These are phyloP conservation scores for Rhytidhysteron rufulum DNA, from an alignment of 2,329 filamentous ascomycete species.

Conservation along the genomic window DNA sequence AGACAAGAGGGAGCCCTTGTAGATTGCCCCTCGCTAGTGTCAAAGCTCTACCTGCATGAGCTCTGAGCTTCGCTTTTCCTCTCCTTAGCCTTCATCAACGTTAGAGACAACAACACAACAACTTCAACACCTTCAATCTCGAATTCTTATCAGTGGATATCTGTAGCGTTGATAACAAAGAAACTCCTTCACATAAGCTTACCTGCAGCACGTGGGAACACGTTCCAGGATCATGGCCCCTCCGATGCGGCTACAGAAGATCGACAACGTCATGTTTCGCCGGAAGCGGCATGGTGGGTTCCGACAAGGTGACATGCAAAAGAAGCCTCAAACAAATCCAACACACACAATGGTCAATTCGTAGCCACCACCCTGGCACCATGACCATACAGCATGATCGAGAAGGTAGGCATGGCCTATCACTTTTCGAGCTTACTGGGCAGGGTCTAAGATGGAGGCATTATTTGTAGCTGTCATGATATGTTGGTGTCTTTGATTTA, in stretches of 20 bases:
- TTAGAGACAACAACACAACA: neutral
- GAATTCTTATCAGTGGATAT: neutral
- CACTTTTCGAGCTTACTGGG: constrained; percentile 12
- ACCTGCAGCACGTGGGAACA: neutral
- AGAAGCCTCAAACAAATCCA: constrained; percentile 27
- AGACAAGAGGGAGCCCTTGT: neutral
- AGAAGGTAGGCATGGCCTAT: constrained; percentile 7
- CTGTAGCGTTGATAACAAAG: neutral
- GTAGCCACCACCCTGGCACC: no score
- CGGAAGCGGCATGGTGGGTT: constrained; percentile 30
- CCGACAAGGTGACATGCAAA: constrained; percentile 26
- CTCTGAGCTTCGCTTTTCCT: neutral
- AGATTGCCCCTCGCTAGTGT: neutral
- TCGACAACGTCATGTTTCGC: constrained; percentile 29
- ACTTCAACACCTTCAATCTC: neutral
- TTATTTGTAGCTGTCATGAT: neutral
- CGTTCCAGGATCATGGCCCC: constrained; percentile 1
- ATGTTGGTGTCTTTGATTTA: no score
- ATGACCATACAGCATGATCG: no score
- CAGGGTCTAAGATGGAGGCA: neutral
- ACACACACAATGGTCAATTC: constrained; percentile 19
- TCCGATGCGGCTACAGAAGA: neutral
- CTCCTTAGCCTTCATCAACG: neutral
- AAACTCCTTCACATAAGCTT: neutral
- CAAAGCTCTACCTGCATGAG: neutral